Evolutionary conservation across 73 alveolate genomes (phyloP).

Genomic region (Paramecium bursaria): DNA sequence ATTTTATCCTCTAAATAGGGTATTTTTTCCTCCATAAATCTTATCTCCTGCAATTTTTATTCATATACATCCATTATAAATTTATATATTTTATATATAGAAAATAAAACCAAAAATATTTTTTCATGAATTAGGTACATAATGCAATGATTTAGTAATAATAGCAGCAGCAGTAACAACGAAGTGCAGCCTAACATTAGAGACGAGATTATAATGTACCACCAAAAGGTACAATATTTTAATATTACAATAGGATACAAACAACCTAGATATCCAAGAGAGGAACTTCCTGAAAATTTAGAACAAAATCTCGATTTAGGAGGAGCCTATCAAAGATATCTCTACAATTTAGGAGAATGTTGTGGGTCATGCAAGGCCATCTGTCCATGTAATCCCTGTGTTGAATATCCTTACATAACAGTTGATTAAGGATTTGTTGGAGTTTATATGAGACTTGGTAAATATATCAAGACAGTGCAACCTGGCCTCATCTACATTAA

Average conservation of each 20-base stretch:
- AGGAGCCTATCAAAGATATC: conserved; percentile 31
- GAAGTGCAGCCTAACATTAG: neutral
- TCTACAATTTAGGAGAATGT: conserved; percentile 62
- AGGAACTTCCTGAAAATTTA: conserved; percentile 45
- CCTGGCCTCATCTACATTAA: conserved; percentile 68
- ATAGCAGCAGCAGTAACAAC: neutral
- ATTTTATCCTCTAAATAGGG: neutral
- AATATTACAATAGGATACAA: neutral
- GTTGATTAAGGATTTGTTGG: conserved; percentile 60
- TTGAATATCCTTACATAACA: conserved; percentile 59
- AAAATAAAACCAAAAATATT: no score
- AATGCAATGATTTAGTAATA: no score
- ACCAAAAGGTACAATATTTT: conserved; percentile 8
- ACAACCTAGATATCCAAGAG: conserved; percentile 47
- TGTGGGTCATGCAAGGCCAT: conserved; percentile 62
- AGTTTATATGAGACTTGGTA: conserved; percentile 59
- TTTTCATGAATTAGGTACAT: no score
- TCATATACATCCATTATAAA: no score
- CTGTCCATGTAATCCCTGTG: conserved; percentile 64
- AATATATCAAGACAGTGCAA: conserved; percentile 57
- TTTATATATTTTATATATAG: no score
- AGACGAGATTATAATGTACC: conserved; percentile 36
- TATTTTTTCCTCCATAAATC: neutral
- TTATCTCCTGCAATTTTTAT: no score
- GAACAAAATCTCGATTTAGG: conserved; percentile 44